phyloP scores from a whole-genome alignment of 192 early-diverging fungal genomes.

The Coemansia nantahalensis region DNA sequence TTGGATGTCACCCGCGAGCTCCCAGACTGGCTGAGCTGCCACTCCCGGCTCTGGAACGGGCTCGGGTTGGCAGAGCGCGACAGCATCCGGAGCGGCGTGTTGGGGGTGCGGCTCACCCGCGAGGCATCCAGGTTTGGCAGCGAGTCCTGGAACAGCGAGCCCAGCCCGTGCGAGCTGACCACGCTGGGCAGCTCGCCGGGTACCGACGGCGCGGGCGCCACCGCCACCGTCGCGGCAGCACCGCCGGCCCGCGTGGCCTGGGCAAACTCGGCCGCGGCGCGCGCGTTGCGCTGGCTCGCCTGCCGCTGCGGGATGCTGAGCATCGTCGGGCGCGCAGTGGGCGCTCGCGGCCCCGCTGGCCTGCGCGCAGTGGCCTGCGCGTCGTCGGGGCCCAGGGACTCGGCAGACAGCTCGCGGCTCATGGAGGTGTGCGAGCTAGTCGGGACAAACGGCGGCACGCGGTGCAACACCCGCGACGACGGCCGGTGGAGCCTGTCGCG shows the following conservation, averaged over 20 bases:
- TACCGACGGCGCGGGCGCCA: neutral
- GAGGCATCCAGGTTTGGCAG: constrained; percentile 15
- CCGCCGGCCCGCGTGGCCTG: constrained; percentile 1
- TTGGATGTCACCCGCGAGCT: constrained; percentile 7
- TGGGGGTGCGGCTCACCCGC: constrained; percentile 6
- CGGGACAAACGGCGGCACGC: constrained; percentile 21
- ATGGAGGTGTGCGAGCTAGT: neutral
- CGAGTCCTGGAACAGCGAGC: constrained; percentile 40
- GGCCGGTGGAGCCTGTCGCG: constrained; percentile 36
- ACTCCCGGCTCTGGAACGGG: neutral
- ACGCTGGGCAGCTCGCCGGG: constrained; percentile 1
- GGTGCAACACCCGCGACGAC: constrained; percentile 22
- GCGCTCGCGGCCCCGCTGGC: constrained; percentile 8
- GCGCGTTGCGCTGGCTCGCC: constrained; percentile 11
- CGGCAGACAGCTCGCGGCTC: neutral
- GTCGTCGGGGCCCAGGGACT: constrained; percentile 1
- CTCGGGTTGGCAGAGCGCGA: neutral
- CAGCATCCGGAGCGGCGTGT: neutral
- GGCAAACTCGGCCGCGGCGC: constrained; percentile 16
- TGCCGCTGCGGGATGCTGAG: neutral
- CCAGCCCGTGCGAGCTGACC: constrained; percentile 30
- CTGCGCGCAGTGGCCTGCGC: neutral
- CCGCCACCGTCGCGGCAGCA: neutral
- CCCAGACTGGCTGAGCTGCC: neutral
- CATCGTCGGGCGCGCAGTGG: constrained; percentile 6